Conservation (phyloP, 306 rosid species). For the Lotus japonicus region DNA sequence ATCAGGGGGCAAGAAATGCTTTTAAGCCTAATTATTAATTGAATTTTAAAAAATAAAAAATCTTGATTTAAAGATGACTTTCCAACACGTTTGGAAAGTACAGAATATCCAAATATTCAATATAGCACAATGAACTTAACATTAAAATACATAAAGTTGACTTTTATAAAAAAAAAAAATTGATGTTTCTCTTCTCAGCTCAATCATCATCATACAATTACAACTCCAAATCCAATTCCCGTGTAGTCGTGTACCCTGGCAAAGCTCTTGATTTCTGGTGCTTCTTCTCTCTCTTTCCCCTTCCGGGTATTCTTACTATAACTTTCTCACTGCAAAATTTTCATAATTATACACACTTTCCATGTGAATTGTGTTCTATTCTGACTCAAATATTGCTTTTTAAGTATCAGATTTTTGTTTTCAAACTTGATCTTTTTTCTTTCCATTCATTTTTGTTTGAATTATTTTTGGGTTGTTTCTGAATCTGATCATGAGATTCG, state of each 20-base stretch:
- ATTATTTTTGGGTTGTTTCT: not conserved
- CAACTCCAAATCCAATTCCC: not conserved
- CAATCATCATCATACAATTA: too few species aligned
- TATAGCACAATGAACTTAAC: too few species aligned
- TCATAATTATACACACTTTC: not conserved
- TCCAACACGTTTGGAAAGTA: too few species aligned
- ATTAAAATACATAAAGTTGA: too few species aligned
- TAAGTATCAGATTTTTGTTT: not conserved
- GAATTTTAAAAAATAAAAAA: too few species aligned
- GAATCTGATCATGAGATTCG: not conserved
- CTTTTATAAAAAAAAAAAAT: too few species aligned
- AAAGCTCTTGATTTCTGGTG: conserved; percentile 11
- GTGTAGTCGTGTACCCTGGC: conserved; percentile 22
- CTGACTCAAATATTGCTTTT: not conserved
- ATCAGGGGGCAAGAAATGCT: too few species aligned
- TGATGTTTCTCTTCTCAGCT: too few species aligned
- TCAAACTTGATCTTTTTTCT: not conserved
- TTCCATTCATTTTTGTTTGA: not conserved
- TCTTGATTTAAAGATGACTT: too few species aligned
- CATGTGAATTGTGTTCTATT: not conserved
- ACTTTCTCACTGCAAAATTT: not conserved
- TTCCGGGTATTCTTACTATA: conserved; percentile 11
- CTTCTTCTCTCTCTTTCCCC: not conserved
- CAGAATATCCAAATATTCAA: too few species aligned
- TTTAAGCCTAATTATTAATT: too few species aligned